Percentiles rank a stretch among this genome's conserved stretches.
These are phyloP conservation scores for Turnera subulata DNA, from an alignment of 345 rosid genomes.

Conservation along the genomic window DNA sequence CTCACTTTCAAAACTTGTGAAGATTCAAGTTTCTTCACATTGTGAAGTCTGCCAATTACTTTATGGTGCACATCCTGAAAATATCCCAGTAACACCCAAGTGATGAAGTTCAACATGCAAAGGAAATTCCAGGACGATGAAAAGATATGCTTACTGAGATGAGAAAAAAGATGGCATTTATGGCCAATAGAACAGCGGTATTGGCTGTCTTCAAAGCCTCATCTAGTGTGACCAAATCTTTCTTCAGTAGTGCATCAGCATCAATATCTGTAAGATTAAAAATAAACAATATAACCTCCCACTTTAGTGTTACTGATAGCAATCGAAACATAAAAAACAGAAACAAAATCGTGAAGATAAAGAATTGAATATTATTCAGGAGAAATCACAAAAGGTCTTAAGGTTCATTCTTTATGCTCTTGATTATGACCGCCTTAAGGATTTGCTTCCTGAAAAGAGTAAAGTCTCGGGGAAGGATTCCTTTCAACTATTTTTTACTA, in stretches of 20 bases:
- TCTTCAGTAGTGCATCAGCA: conserved; percentile 69
- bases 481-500: too few relatives aligned
- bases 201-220: conserved; percentile 87
- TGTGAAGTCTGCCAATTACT: conserved; percentile 38
- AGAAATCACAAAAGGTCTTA: too few relatives aligned
- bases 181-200: conserved; percentile 74
- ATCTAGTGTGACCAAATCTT: conserved; percentile 78
- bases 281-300: conserved; percentile 10
- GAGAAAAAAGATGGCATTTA: conserved; percentile 55
- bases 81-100: conserved; percentile 12
- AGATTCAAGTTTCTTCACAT: conserved; percentile 48
- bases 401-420: too few relatives aligned
- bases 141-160: conserved; percentile 51
- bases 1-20: conserved; percentile 61
- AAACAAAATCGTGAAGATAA: neutral
- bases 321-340: neutral
- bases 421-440: too few relatives aligned
- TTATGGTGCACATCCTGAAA: conserved; percentile 59
- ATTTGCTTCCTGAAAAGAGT: too few relatives aligned
- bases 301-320: conserved; percentile 16
- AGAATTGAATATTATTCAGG: neutral
- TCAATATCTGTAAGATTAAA: conserved; percentile 60
- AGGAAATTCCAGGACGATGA: conserved; percentile 15
- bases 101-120: neutral
- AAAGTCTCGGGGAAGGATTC: too few relatives aligned